Evolutionary conservation across 345 rosid genomes (phyloP), one percentile per base, ranked within the genome.

Genomic region (Luvunga scandens): DNA sequence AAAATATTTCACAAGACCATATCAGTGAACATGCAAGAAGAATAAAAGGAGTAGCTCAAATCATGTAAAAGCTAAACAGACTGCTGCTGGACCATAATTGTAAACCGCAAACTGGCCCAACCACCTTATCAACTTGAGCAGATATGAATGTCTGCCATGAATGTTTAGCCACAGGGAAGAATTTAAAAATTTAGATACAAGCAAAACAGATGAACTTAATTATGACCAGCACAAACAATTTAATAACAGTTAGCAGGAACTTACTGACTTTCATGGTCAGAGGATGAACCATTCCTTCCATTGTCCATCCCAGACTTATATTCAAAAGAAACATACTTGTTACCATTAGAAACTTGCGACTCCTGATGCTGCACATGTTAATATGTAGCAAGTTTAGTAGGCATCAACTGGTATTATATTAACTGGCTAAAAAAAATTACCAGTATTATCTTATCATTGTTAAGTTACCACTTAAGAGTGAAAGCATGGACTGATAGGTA

Each of bases 261-360:
- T 94, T 85, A 97, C 99, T 95, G 99, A 87, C 97, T 91, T 87
- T 97, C 99, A 72, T 77, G 94, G 76, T 97, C 99, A 6, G 98
- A 94, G 71, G 99, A 97, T 60, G 98, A 97, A 81, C 92, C 98
- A 81, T 87, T 88, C 85, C 97, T 91, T 72, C 95, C 94, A 73
- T 75, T 90, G 78, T 91, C 97, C 98, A 93, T 91, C 65, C 97
- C 98, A 86, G 99, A 80, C 84, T 94, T 97, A 84, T 91, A 94
- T 79, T 97, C 99, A 82, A 97, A 97, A 63, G 98, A 97, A 67
- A 87, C 78, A 86, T 91, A 93, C 81, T 94, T 95, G 86, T 90
- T 89, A 77, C 97, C 97, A 81, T 90, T 94, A 73, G 87, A 78
- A 79, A 78, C 90, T 79, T 87, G 93, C 30, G 98, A 87, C 73